phyloP scores from a whole-genome alignment of 805 yeast genomes.

The Kodamaea nitidulidarum region DNA sequence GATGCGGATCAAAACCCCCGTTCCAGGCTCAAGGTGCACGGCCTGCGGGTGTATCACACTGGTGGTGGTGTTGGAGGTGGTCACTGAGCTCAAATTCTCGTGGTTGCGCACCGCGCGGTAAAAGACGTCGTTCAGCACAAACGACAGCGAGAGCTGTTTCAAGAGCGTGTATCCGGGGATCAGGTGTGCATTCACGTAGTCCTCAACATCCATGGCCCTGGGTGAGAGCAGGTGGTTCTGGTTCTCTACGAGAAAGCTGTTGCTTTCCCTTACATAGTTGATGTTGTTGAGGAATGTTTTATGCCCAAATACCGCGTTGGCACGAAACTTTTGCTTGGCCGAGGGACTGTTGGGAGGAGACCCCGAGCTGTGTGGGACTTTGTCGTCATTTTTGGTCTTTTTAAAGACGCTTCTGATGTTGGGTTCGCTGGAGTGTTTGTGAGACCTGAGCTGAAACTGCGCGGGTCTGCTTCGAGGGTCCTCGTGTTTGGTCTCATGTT shows the following conservation, averaged over 20 bases:
- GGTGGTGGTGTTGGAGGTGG: conserved; percentile 1
- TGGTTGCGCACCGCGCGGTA: conserved; percentile 17
- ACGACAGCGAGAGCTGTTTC: conserved; percentile 15
- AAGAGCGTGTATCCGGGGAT: conserved; percentile 23
- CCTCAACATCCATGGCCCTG: conserved; percentile 10
- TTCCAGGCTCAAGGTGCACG: conserved; percentile 7
- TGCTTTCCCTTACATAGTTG: conserved; percentile 21
- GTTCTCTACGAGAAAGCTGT: conserved; percentile 14
- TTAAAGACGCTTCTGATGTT: no score
- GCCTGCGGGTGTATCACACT: conserved; percentile 8
- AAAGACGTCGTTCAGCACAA: conserved; percentile 12
- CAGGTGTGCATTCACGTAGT: conserved; percentile 14
- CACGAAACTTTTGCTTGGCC: conserved; percentile 6
- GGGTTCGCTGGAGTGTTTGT: not conserved
- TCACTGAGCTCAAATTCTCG: conserved; percentile 2
- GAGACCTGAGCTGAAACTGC: no score
- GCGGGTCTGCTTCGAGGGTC: no score
- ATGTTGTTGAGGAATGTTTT: conserved; percentile 25
- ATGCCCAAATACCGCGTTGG: conserved; percentile 13
- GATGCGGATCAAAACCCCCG: conserved; percentile 19
- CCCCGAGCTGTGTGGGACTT: no score
- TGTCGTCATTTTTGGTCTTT: no score
- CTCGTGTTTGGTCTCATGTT: no score
- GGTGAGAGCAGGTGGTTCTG: conserved; percentile 9
- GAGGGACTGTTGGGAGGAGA: not conserved